Percentiles rank a stretch among this genome's conserved stretches.
These are phyloP conservation scores for Arabidopsis arenosa DNA, from an alignment of 345 rosid species.

Conservation along the genomic window DNA sequence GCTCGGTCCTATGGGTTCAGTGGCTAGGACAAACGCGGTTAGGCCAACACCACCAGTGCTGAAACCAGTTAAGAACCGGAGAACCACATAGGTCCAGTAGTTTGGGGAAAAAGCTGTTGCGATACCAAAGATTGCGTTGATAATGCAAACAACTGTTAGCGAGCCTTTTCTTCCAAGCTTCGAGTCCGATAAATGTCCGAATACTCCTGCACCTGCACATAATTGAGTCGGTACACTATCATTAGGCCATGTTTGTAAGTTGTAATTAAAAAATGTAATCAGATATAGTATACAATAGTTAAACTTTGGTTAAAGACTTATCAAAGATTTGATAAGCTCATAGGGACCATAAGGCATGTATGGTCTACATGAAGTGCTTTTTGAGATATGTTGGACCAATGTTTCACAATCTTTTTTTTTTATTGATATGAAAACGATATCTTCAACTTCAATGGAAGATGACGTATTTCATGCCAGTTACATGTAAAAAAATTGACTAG, in stretches of 20 bases:
- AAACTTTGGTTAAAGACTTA: not conserved
- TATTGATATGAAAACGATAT: slow-evolving; percentile 23
- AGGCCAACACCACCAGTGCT: slow-evolving; percentile 95
- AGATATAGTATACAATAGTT: not conserved
- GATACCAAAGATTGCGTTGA: slow-evolving; percentile 76
- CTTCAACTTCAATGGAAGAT: slow-evolving; percentile 15
- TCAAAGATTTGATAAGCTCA: not conserved
- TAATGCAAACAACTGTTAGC: slow-evolving; percentile 66
- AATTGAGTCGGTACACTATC: not conserved
- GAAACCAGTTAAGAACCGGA: slow-evolving; percentile 80
- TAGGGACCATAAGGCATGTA: slow-evolving; percentile 8
- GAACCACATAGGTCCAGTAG: slow-evolving; percentile 67
- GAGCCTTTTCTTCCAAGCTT: slow-evolving; percentile 94
- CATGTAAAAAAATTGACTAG: not conserved
- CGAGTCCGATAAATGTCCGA: slow-evolving; percentile 94
- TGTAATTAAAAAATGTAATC: slow-evolving; percentile 22
- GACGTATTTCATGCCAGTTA: slow-evolving; percentile 20
- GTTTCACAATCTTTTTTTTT: not conserved
- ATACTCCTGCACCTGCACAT: slow-evolving; percentile 83
- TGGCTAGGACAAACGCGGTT: slow-evolving; percentile 83
- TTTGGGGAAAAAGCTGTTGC: slow-evolving; percentile 75
- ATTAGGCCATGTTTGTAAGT: slow-evolving; percentile 14
- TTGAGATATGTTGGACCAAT: slow-evolving; percentile 31
- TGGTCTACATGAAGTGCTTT: slow-evolving; percentile 24
- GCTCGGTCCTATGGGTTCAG: slow-evolving; percentile 83